phyloP scores from a whole-genome alignment of 1,139 yeast genomes.

The Yamadazyma conglobata region DNA sequence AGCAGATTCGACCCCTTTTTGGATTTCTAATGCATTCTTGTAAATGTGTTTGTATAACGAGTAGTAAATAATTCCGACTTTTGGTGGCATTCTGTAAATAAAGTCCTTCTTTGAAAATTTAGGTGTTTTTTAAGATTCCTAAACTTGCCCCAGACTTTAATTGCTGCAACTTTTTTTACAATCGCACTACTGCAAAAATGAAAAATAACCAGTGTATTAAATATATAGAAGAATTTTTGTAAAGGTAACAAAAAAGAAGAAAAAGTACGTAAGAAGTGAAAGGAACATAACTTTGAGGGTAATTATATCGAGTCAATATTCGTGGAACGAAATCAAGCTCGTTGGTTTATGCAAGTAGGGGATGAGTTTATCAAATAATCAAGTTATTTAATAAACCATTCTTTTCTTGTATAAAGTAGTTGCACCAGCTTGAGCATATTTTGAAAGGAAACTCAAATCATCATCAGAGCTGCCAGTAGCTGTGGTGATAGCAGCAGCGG shows the following conservation, averaged over 20 bases:
- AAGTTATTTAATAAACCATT: constrained; percentile 20
- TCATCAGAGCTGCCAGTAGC: constrained; percentile 13
- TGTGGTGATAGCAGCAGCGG: constrained; percentile 17
- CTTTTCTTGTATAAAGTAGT: constrained; percentile 21
- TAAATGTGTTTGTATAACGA: constrained; percentile 64
- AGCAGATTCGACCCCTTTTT: constrained; percentile 39
- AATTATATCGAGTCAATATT: no score
- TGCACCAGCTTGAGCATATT: constrained; percentile 17
- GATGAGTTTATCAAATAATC: no score
- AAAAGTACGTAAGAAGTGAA: not conserved
- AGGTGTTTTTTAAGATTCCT: no score
- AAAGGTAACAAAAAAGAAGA: not conserved
- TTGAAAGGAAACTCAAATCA: constrained; percentile 16
- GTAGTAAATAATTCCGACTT: constrained; percentile 51
- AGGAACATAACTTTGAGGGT: no score
- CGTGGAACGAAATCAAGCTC: no score
- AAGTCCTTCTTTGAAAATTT: no score
- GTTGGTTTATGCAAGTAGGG: no score
- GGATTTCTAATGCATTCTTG: constrained; percentile 43
- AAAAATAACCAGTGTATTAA: no score
- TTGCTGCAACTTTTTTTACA: no score
- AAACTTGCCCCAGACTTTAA: no score
- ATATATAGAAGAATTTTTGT: no score
- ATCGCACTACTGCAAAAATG: no score
- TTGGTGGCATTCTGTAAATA: constrained; percentile 13